phyloP scores from a whole-genome alignment of 352 stramenopile genomes.

The Globisporangium cederbergense region DNA sequence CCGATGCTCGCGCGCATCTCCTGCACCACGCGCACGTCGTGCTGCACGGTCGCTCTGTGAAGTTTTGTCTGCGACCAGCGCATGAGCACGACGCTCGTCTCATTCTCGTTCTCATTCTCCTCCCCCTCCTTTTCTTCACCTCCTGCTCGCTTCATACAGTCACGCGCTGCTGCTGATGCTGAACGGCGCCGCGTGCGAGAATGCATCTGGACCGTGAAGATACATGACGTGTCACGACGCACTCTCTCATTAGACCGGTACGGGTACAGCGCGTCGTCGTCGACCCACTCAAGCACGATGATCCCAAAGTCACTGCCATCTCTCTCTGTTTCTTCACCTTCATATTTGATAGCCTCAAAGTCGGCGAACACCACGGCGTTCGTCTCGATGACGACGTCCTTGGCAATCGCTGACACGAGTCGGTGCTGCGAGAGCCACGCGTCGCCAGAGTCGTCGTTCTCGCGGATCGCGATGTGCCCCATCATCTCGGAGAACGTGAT shows the following conservation, averaged over 20 bases:
- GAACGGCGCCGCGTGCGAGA: not conserved
- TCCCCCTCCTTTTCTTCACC: not conserved
- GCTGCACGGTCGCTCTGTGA: not conserved
- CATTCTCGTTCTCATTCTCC: not conserved
- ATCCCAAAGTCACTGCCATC: constrained; percentile 9
- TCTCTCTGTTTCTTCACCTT: not conserved
- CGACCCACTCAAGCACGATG: constrained; percentile 27
- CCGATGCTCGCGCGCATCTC: constrained; percentile 18
- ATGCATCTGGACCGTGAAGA: constrained; percentile 2
- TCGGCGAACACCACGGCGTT: constrained; percentile 37
- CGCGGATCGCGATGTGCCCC: constrained; percentile 42
- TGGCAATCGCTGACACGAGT: constrained; percentile 29
- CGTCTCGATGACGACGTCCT: constrained; percentile 35
- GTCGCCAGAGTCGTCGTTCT: constrained; percentile 36
- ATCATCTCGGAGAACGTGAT: constrained; percentile 51
- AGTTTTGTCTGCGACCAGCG: constrained; percentile 17
- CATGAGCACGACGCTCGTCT: constrained; percentile 5
- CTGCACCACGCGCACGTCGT: not conserved
- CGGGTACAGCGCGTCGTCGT: constrained; percentile 36
- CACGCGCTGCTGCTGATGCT: not conserved
- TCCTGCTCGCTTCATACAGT: not conserved
- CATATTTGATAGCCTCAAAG: constrained; percentile 8
- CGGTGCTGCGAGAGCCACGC: constrained; percentile 37
- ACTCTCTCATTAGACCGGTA: constrained; percentile 24
- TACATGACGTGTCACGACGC: constrained; percentile 23